Conservation (phyloP, 2,329 filamentous ascomycete genomes). For the Penicillium sclerotiorum region DNA sequence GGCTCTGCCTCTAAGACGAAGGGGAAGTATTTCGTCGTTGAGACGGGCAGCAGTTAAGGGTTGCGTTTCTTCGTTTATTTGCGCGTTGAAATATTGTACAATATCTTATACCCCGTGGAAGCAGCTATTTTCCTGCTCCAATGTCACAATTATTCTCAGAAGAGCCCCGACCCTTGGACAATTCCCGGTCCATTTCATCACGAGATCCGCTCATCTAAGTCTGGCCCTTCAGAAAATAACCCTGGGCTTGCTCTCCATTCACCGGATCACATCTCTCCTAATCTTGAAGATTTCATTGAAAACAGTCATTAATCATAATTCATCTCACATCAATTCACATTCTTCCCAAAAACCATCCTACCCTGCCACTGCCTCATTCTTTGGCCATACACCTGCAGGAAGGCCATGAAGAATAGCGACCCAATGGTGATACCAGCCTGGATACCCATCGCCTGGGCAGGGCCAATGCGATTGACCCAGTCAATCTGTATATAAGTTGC, state of each 20-base stretch:
- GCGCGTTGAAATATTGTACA: not conserved
- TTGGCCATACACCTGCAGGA: slow-evolving; percentile 41
- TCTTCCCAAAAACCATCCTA: slow-evolving; percentile 23
- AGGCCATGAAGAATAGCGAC: slow-evolving; percentile 37
- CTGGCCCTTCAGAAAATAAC: too few species aligned
- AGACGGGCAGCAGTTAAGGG: slow-evolving; percentile 38
- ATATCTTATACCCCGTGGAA: slow-evolving; percentile 3
- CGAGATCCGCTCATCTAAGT: too few species aligned
- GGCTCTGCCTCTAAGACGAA: slow-evolving; percentile 65
- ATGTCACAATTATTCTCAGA: not conserved
- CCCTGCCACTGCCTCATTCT: slow-evolving; percentile 38
- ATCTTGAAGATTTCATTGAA: not conserved
- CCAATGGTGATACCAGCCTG: slow-evolving; percentile 46
- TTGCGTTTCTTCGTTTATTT: not conserved
- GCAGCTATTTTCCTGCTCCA: not conserved
- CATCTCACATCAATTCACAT: not conserved
- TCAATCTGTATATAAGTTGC: slow-evolving; percentile 48
- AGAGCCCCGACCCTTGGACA: too few species aligned
- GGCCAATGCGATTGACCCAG: slow-evolving; percentile 51
- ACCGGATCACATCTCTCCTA: too few species aligned
- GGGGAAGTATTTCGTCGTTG: slow-evolving; percentile 77
- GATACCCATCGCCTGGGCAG: slow-evolving; percentile 48
- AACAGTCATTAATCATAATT: not conserved
- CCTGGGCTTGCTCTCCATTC: too few species aligned
- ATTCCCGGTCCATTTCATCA: too few species aligned